phyloP scores from a whole-genome alignment of 306 rosid species.

The Lithocarpus polystachyus region DNA sequence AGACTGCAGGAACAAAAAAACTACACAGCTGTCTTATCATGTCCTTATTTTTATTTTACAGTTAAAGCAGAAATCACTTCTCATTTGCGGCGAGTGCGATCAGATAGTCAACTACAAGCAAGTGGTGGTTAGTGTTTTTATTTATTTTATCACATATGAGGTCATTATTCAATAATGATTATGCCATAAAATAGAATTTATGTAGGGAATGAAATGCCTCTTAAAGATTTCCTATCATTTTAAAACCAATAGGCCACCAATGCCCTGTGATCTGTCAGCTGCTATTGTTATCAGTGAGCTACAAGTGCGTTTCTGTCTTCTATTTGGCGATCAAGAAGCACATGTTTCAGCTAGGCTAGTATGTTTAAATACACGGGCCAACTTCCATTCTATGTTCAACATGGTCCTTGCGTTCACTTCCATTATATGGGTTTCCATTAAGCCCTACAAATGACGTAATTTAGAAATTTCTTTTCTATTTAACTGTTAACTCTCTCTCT shows the following conservation, averaged over 20 bases:
- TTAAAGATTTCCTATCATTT: background rate
- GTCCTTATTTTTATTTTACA: slow-evolving; percentile 3
- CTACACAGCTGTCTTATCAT: background rate
- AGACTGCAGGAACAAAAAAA: background rate
- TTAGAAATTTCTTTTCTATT: too few species aligned
- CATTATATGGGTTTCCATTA: too few species aligned
- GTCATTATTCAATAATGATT: background rate
- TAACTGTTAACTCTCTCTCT: too few species aligned
- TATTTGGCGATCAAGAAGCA: too few species aligned
- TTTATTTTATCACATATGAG: background rate
- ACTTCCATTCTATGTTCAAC: too few species aligned
- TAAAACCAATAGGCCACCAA: background rate
- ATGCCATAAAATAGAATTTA: background rate
- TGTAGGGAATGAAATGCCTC: background rate
- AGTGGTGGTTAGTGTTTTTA: slow-evolving; percentile 41
- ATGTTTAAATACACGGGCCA: too few species aligned
- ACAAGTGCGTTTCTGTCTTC: too few species aligned
- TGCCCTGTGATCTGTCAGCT: background rate
- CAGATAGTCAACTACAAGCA: slow-evolving; percentile 43
- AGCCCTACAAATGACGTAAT: too few species aligned
- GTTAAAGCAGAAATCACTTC: slow-evolving; percentile 51
- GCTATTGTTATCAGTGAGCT: background rate
- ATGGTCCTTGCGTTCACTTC: too few species aligned
- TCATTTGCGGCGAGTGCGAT: slow-evolving; percentile 49
- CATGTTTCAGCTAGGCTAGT: too few species aligned